These are phyloP conservation scores for Akanthomyces dipterigenus DNA, from an alignment of 2,329 filamentous ascomycete species.

Conservation along the genomic window DNA sequence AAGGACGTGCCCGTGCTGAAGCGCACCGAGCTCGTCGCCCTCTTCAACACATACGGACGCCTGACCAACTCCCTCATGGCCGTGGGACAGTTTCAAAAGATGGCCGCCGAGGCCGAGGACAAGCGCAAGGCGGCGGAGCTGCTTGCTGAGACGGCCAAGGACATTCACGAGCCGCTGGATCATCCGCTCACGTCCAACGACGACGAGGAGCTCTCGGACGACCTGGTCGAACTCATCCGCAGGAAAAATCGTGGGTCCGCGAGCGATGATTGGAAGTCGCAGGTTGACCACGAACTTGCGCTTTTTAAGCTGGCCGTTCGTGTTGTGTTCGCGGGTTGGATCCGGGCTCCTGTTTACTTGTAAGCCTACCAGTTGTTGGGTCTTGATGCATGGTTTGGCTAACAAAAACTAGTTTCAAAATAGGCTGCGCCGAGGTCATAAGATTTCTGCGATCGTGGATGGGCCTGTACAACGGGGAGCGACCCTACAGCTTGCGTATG, in stretches of 20 bases:
- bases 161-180: constrained; percentile 17
- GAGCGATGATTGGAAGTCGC: background rate
- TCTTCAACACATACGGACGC: constrained; percentile 89
- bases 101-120: constrained; percentile 35
- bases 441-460: constrained; percentile 6
- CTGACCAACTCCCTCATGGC: constrained; percentile 75
- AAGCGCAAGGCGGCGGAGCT: constrained; percentile 19
- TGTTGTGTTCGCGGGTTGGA: constrained; percentile 5
- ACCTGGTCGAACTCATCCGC: constrained; percentile 9
- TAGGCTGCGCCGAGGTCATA: background rate
- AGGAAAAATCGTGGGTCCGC: background rate
- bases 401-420: background rate
- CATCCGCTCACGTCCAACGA: constrained; percentile 19
- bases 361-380: background rate
- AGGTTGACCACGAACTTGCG: constrained; percentile 2
- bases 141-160: constrained; percentile 23
- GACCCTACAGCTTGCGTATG: background rate
- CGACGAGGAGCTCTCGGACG: constrained; percentile 21
- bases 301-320: constrained; percentile 5
- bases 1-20: constrained; percentile 65
- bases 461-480: background rate
- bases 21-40: constrained; percentile 84
- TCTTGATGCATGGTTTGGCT: background rate
- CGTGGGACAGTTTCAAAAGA: constrained; percentile 61
- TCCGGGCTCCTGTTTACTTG: constrained; percentile 2